Evolutionary conservation across 352 stramenopile genomes (phyloP).

Genomic region (Albugo candida): DNA sequence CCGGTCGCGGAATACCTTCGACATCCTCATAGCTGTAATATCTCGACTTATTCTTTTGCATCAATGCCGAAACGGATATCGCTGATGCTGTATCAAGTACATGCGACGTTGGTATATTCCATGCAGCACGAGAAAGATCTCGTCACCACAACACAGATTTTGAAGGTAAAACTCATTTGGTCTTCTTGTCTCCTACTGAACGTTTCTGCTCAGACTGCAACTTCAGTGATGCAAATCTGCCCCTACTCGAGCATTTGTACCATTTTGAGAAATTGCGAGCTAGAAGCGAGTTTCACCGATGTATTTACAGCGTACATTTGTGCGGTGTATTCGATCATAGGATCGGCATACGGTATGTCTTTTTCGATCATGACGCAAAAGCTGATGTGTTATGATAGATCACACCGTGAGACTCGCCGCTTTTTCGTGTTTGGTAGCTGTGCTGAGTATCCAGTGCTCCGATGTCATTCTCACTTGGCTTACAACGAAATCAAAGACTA

Average conservation of each 20-base stretch:
- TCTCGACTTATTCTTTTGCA: slow-evolving; percentile 52
- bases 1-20: slow-evolving; percentile 68
- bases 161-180: slow-evolving; percentile 28
- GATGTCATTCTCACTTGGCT: too few species aligned
- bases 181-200: not conserved
- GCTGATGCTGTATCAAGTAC: slow-evolving; percentile 68
- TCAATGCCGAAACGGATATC: slow-evolving; percentile 69
- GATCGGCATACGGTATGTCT: too few species aligned
- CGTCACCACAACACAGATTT: slow-evolving; percentile 28
- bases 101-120: slow-evolving; percentile 61
- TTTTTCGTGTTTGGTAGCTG: slow-evolving; percentile 52
- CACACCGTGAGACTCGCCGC: slow-evolving; percentile 61
- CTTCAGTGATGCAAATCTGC: slow-evolving; percentile 56
- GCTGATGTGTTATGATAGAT: slow-evolving; percentile 15
- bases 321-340: too few species aligned
- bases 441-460: slow-evolving; percentile 38
- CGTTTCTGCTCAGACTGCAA: slow-evolving; percentile 21
- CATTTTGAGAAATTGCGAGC: slow-evolving; percentile 24
- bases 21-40: slow-evolving; percentile 19
- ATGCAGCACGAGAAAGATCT: slow-evolving; percentile 57
- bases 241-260: slow-evolving; percentile 42
- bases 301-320: slow-evolving; percentile 23
- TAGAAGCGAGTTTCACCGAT: slow-evolving; percentile 32
- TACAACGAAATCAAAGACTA: not conserved
- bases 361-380: too few species aligned